Percentiles rank a stretch among this genome's conserved stretches.
These are phyloP conservation scores for Pleurotus pulmonarius DNA, from an alignment of 768 basidiomycete species.

Conservation along the genomic window DNA sequence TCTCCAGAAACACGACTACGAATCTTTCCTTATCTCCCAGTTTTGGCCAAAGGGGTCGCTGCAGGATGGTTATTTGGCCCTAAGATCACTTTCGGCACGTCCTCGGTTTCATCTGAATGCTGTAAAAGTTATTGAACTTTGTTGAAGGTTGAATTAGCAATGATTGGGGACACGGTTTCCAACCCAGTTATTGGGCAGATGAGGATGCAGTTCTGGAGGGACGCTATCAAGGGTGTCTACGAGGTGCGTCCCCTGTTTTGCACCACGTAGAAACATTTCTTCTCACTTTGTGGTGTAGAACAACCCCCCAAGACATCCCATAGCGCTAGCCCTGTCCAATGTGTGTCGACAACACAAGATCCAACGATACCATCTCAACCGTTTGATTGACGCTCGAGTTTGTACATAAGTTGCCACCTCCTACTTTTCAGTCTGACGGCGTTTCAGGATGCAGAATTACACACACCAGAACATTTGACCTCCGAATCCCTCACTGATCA, in stretches of 20 bases:
- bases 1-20: constrained; percentile 80
- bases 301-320: constrained; percentile 76
- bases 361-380: constrained; percentile 72
- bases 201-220: constrained; percentile 86
- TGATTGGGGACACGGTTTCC: constrained; percentile 72
- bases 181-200: constrained; percentile 75
- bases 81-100: constrained; percentile 83
- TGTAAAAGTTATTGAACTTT: constrained; percentile 7
- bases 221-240: constrained; percentile 65
- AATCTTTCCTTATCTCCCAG: constrained; percentile 67
- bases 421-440: constrained; percentile 11
- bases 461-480: constrained; percentile 62
- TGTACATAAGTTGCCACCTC: constrained; percentile 20
- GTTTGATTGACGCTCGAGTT: constrained; percentile 84
- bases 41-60: constrained; percentile 60
- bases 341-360: constrained; percentile 47
- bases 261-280: neutral
- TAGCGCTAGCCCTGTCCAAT: constrained; percentile 68
- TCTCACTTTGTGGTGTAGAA: constrained; percentile 39
- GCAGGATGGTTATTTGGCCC: constrained; percentile 68
- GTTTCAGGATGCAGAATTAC: constrained; percentile 61
- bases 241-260: constrained; percentile 41
- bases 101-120: constrained; percentile 7
- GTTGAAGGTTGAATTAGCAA: constrained; percentile 70
- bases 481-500: constrained; percentile 65